phyloP scores from a whole-genome alignment of 2,329 filamentous ascomycete species.

The Aspergillus melleus region DNA sequence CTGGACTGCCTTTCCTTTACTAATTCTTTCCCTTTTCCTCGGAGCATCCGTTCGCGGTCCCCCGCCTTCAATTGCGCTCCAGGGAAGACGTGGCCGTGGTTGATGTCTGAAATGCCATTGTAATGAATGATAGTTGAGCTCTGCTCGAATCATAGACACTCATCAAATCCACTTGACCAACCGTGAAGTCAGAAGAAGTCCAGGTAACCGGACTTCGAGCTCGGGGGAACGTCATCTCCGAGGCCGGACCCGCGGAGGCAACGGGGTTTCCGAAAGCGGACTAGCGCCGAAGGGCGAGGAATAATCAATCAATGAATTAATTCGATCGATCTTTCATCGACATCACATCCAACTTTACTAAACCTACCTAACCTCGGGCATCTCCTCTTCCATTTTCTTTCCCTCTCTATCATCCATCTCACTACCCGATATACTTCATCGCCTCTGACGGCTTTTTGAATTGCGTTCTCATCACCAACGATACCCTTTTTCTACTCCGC shows the following conservation, averaged over 20 bases:
- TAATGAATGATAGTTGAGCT: not conserved
- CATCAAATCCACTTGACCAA: too few relatives aligned
- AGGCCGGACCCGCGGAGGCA: constrained; percentile 20
- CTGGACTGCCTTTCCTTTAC: not conserved
- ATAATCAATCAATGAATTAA: constrained; percentile 15
- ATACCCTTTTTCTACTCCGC: constrained; percentile 13
- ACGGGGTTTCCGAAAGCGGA: constrained; percentile 11
- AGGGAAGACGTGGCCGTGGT: too few relatives aligned
- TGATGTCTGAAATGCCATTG: not conserved
- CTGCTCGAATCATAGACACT: too few relatives aligned
- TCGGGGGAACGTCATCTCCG: constrained; percentile 16
- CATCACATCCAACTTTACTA: constrained; percentile 3
- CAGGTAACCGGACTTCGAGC: not conserved
- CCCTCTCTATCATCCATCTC: constrained; percentile 7
- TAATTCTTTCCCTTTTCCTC: not conserved
- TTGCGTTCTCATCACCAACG: not conserved
- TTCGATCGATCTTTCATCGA: constrained; percentile 12
- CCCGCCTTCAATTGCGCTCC: not conserved
- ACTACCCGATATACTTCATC: constrained; percentile 24
- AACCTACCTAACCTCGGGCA: constrained; percentile 16
- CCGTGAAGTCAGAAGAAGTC: not conserved
- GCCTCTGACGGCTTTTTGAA: not conserved
- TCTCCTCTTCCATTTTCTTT: constrained; percentile 1
- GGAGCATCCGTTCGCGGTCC: not conserved
- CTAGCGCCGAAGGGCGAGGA: constrained; percentile 10